Base-by-base conservation (phyloP, 352 stramenopile species). In the Elongisporangium anandrum region DNA sequence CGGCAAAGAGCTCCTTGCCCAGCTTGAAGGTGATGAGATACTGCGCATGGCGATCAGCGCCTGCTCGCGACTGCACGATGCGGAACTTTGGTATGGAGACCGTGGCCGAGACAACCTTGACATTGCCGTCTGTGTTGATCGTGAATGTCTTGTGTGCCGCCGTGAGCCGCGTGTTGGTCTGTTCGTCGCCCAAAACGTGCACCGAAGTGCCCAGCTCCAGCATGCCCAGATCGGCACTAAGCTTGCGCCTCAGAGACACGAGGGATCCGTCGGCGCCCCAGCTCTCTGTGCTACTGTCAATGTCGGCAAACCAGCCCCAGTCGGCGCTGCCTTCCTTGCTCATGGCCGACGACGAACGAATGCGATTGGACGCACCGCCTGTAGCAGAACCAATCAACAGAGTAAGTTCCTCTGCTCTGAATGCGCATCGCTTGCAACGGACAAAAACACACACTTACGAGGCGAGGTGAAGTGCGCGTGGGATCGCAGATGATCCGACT, bases 11-110 rank as follows among this genome's bases (percentile, higher is more conserved):
- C 57, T 95, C 86, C 58, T 93, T 93, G 56, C 86, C 86, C 10
- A 95, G 69, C 70, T 94, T 92, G 48, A 95, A 71, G 9, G 86
- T 95, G 54, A 95, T 90, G 59, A 95, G 69, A 75, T 95, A 95
- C 65, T 95, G 84, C 61, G 86, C 86, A 52, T 95, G 86, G 56
- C 86, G 84, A 57, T 95, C 86, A 17, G 81, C 73, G 34, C 86
- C 86, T 0, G 84, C 81, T 50, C 86, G 79, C 12, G 84, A 87
- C 70, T 95, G 86, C 41, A 95, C 86, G 39, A 95, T 95, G 64
- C 86, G 84, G 60, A 95, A 95, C 66, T 95, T 95, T 48, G 84
- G 86, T 55, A 95, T 95, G 38, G 86, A 86, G 10, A 95, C 69
- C 0, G 84, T 88, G 2, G 82, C 81, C 13, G 84, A 90, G 17